Base-by-base conservation (phyloP, 1,284 basidiomycete genomes). In the Moesziomyces sp. region DNA sequence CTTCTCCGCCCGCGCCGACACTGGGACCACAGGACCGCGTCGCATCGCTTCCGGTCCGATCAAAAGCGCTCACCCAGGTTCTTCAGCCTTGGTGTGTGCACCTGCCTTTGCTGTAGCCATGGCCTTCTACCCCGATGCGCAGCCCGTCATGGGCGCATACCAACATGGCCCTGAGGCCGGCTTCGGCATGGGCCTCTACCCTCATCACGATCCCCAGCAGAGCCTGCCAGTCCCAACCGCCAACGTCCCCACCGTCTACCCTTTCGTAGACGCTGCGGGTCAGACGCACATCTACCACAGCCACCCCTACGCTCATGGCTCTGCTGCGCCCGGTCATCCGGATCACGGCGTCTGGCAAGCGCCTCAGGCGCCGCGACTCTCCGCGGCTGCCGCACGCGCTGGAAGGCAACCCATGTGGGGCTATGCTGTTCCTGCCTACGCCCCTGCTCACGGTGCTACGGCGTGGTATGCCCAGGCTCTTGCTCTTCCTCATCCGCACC, bases 311-410 rank as follows among this genome's bases (percentile, higher is more conserved):
- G 52, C 23, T 35, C 63, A 67, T 23, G 21, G 44, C 13, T 21
- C 51, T 14, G 52, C 48, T 23, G 24, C 59, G 2, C 24, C 50
- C 10, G 38, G n/a, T 14, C 45, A 44, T 18, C 43, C 58, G 24
- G 65, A 74, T 5, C 60, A 65, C 3, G 58, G 47, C 23, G 54
- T 59, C n/a, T 74, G 71, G 71, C 71, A 74, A 50, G 48, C 71
- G 43, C 71, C 71, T 46, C 71, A 74, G 53, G 71, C 71, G 21
- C 71, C 71, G 13, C 56, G 71, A 26, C 61, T 74, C 24, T 45
- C 65, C 7, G 71, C 71, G 16, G 71, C 71, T 35, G 71, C 71
- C 14, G 71, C 71, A 5, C 64, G 71, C 24, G 70, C 70, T 14
- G 70, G 46, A 33, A 51, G 65, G 23, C 53, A 60, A 38, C 58